Evolutionary conservation across 106 monocot species (phyloP), one percentile per base, ranked within the genome.

Genomic region (Acanthochlamys bracteata): DNA sequence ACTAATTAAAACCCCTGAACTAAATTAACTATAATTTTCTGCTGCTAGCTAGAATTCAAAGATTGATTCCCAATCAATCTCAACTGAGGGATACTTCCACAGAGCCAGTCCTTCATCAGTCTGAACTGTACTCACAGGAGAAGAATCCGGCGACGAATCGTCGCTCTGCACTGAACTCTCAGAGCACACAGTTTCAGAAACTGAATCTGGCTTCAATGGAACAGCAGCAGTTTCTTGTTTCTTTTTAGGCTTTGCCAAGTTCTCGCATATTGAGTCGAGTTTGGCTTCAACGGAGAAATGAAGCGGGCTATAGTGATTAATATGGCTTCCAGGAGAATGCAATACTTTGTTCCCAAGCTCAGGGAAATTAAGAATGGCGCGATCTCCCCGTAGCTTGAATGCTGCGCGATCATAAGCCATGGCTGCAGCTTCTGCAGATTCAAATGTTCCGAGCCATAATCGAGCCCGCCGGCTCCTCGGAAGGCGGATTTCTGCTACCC

Each of bases 401-500:
- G 59, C 42, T 19, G 69, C 60, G 16, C 47, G 69, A 41, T 69
- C 69, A 59, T 60, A 69, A 7, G 87, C 87, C 24, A 78, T 15
- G 8, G 87, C 87, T 4, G 87, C 83, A 17, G 75, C 72, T 39
- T 88, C 87, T 1, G 83, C 87, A 24, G 87, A 74, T 46, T 88
- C 87, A 41, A 82, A 88, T 47, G 79, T 88, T 4, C 87, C 87
- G 57, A 88, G 80, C 87, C 87, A 88, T 24, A 88, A 70, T 0
- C 87, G 67, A 39, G 76, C 83, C 22, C 86, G 79, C 22, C 33
- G 33, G 77, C 83, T 83, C 66, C 72, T 75, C 41, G 87, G 87
- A 3, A 88, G 80, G 14, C 83, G 72, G 67, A 88, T 88, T 68
- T 88, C 87, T 7, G 87, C 87, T 2, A 83, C 87, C 87, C 87